phyloP scores from a whole-genome alignment of 768 basidiomycete genomes.

The Suillus clintonianus region DNA sequence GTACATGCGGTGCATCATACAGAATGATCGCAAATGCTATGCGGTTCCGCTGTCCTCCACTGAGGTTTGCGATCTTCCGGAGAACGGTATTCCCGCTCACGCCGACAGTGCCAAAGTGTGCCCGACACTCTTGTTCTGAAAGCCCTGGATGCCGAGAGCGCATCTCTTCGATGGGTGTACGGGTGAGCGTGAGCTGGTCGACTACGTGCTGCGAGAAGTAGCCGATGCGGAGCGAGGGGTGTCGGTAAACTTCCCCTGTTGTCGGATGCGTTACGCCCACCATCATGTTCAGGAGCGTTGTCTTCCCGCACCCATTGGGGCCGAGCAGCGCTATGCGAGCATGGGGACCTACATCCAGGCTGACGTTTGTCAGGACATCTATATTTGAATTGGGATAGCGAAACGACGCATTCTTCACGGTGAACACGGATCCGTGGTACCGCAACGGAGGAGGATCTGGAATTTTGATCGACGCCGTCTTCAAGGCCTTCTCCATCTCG shows the following conservation, averaged over 20 bases:
- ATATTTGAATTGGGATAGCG: conserved; percentile 30
- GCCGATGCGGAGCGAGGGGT: conserved; percentile 55
- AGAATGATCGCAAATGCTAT: conserved; percentile 59
- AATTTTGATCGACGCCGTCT: conserved; percentile 28
- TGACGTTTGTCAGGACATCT: conserved; percentile 31
- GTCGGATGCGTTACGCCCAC: conserved; percentile 42
- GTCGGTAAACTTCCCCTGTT: conserved; percentile 50
- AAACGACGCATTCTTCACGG: conserved; percentile 34
- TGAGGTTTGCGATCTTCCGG: conserved; percentile 25
- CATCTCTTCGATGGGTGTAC: conserved; percentile 26
- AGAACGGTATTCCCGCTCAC: conserved; percentile 10
- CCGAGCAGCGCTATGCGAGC: conserved; percentile 46
- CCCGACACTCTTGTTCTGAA: conserved; percentile 33
- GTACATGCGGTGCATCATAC: conserved; percentile 51
- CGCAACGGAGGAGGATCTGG: conserved; percentile 30
- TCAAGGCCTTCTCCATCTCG: conserved; percentile 37
- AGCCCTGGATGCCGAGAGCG: conserved; percentile 28
- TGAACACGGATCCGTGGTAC: conserved; percentile 35
- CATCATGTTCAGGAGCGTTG: conserved; percentile 53
- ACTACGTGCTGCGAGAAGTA: conserved; percentile 67
- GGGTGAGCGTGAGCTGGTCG: conserved; percentile 41
- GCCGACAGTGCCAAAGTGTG: conserved; percentile 11
- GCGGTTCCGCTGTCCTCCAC: conserved; percentile 30
- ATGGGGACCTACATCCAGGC: conserved; percentile 39
- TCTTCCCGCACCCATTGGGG: conserved; percentile 38